Evolutionary conservation across 1,284 basidiomycete species (phyloP).

Genomic region (Hemileia vastatrix): DNA sequence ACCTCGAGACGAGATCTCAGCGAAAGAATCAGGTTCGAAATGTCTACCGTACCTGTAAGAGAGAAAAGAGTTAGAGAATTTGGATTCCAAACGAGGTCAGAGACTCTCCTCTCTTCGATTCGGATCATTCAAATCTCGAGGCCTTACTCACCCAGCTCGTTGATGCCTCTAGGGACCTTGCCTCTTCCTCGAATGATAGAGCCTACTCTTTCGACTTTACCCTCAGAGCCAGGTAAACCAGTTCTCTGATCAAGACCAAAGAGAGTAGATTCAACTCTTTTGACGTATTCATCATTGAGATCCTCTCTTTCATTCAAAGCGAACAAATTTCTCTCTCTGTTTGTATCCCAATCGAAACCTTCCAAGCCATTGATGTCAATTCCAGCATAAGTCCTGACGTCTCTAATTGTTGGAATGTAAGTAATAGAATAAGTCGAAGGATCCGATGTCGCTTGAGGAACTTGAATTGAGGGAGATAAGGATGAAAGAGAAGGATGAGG

Average conservation of each 20-base stretch:
- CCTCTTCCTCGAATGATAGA: background rate
- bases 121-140: background rate
- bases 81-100: background rate
- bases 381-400: background rate
- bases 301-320: too few species aligned
- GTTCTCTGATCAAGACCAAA: background rate
- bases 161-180: background rate
- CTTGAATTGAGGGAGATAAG: background rate
- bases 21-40: slow-evolving; percentile 37
- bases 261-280: too few species aligned
- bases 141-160: background rate
- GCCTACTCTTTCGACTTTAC: background rate
- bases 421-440: background rate
- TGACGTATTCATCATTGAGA: too few species aligned
- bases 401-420: background rate
- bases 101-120: background rate
- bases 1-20: slow-evolving; percentile 36
- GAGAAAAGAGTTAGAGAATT: background rate
- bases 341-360: background rate
- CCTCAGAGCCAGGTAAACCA: background rate
- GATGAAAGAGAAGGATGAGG: too few species aligned
- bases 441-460: background rate
- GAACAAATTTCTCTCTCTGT: background rate
- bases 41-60: slow-evolving; percentile 33
- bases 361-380: background rate